Evolutionary conservation across 345 rosid species (phyloP).

Genomic region (Lepidium aucheri): DNA sequence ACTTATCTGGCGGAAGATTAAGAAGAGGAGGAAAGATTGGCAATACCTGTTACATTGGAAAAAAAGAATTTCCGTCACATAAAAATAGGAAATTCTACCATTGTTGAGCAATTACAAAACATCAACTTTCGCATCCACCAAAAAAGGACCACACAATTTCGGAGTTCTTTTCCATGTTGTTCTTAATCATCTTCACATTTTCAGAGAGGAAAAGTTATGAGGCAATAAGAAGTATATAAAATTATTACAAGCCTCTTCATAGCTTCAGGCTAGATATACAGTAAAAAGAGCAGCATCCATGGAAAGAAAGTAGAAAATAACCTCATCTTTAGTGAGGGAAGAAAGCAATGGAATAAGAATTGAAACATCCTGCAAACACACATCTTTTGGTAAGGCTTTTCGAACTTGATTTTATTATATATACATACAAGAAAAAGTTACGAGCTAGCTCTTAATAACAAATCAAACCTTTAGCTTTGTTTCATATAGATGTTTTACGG

Average conservation of each 20-base stretch:
- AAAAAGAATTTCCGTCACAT: background rate
- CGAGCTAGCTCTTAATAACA: conserved; percentile 3
- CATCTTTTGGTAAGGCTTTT: conserved; percentile 6
- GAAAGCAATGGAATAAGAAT: conserved; percentile 91
- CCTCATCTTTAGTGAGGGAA: conserved; percentile 92
- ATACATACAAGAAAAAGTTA: conserved; percentile 1
- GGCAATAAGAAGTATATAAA: background rate
- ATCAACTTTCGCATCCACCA: conserved; percentile 1
- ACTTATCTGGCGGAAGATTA: conserved; percentile 82
- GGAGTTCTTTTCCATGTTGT: background rate
- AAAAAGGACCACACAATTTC: background rate
- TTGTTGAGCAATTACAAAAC: background rate
- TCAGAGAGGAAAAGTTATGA: background rate
- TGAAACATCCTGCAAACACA: conserved; percentile 78
- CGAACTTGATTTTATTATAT: conserved; percentile 3
- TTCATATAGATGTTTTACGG: conserved; percentile 90
- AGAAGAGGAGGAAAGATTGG: conserved; percentile 91
- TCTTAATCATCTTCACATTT: background rate
- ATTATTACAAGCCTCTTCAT: background rate
- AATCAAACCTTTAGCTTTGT: conserved; percentile 76
- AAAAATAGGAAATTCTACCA: background rate
- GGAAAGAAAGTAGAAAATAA: conserved; percentile 24
- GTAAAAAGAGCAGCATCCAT: conserved; percentile 6
- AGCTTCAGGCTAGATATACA: background rate
- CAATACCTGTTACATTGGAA: conserved; percentile 53